phyloP scores from a whole-genome alignment of 2,329 filamentous ascomycete genomes.

The Colletotrichum tropicale region DNA sequence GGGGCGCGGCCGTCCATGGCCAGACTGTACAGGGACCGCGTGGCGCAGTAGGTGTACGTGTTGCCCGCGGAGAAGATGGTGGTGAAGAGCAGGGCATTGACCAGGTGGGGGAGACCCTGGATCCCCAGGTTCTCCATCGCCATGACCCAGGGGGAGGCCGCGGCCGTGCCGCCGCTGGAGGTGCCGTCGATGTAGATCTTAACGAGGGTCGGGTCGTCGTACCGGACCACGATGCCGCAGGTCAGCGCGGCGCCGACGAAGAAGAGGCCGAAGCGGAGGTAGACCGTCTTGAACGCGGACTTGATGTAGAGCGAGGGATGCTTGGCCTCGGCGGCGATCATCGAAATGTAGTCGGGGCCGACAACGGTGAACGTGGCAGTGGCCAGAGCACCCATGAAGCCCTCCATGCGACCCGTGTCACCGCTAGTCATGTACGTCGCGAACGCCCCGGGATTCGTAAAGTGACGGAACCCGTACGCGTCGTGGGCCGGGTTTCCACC shows the following conservation, averaged over 20 bases:
- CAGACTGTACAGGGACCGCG: slow-evolving; percentile 61
- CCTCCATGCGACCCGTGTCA: slow-evolving; percentile 69
- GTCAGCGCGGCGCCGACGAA: slow-evolving; percentile 65
- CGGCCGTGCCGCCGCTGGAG: slow-evolving; percentile 41
- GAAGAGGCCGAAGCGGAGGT: slow-evolving; percentile 64
- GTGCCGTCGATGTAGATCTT: slow-evolving; percentile 61
- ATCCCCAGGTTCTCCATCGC: slow-evolving; percentile 67
- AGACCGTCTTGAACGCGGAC: slow-evolving; percentile 60
- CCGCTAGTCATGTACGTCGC: slow-evolving; percentile 39
- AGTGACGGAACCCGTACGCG: slow-evolving; percentile 25
- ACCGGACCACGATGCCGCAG: slow-evolving; percentile 70
- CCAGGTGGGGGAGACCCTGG: slow-evolving; percentile 63
- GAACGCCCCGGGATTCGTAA: slow-evolving; percentile 17
- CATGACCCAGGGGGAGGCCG: slow-evolving; percentile 66
- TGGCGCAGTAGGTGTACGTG: slow-evolving; percentile 58
- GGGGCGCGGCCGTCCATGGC: slow-evolving; percentile 59
- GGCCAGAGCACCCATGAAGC: slow-evolving; percentile 72
- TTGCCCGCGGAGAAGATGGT: slow-evolving; percentile 68
- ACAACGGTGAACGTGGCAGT: slow-evolving; percentile 69
- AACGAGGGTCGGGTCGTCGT: slow-evolving; percentile 63
- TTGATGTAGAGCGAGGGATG: slow-evolving; percentile 66
- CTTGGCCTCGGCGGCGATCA: slow-evolving; percentile 70
- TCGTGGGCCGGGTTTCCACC: slow-evolving; percentile 27
- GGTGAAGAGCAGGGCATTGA: slow-evolving; percentile 64
- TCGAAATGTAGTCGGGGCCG: slow-evolving; percentile 68